Conservation (phyloP, 495 filamentous ascomycete genomes). For the Cenococcum geophilum region DNA sequence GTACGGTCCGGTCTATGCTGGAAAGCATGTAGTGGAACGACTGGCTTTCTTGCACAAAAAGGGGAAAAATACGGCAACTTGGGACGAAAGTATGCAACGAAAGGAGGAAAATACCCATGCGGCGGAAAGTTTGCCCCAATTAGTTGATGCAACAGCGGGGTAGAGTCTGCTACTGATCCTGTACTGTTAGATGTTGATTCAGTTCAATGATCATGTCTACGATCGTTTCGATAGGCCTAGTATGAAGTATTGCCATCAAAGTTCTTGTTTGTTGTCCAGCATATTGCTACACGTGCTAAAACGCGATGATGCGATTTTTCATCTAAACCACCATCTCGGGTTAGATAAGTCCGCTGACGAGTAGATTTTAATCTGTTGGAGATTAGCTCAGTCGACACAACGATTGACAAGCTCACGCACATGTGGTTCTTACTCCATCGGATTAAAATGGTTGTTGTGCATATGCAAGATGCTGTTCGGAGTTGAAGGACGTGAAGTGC, state of each 20-base stretch:
- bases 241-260: not conserved
- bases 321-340: not conserved
- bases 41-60: constrained; percentile 1
- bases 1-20: not conserved
- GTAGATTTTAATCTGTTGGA: not conserved
- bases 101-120: not conserved
- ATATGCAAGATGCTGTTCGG: not conserved
- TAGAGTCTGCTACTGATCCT: not conserved
- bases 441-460: not conserved
- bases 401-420: not conserved
- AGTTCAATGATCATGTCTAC: not conserved
- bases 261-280: not conserved
- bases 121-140: not conserved
- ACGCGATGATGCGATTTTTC: not conserved
- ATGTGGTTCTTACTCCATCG: not conserved
- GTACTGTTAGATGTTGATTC: not conserved
- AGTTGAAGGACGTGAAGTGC: not conserved
- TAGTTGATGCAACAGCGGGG: not conserved
- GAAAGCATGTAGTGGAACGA: constrained; percentile 1
- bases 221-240: not conserved
- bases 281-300: not conserved
- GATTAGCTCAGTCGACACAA: not conserved
- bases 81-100: not conserved
- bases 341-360: not conserved
- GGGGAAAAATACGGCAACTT: not conserved